Evolutionary conservation across 139 green algal genomes (phyloP).

Genomic region (Chlorella sp.): DNA sequence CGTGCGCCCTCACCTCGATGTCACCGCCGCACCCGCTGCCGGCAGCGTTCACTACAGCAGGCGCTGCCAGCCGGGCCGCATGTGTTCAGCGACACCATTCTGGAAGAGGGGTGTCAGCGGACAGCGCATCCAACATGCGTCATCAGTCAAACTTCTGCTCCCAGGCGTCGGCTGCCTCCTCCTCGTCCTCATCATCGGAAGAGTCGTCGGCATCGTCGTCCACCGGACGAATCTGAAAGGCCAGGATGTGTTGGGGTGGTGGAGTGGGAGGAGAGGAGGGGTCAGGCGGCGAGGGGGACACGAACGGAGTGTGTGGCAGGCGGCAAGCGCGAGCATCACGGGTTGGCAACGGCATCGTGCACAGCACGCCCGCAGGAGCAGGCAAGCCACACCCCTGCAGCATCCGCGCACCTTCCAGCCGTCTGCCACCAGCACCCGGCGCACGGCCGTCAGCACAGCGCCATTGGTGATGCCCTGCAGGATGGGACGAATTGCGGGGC

Average conservation of each 20-base stretch:
- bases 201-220: background rate
- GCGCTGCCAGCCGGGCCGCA: too few species aligned
- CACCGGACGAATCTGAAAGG: background rate
- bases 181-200: background rate
- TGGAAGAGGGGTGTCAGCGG: too few species aligned
- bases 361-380: background rate
- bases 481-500: too few species aligned
- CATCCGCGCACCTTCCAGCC: conserved; percentile 40
- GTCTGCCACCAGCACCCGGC: conserved; percentile 48
- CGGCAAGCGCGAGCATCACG: background rate
- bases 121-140: too few species aligned
- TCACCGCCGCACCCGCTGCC: too few species aligned
- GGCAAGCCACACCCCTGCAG: background rate
- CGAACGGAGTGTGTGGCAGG: background rate
- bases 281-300: too few species aligned
- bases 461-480: conserved; percentile 29
- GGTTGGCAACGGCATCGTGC: background rate
- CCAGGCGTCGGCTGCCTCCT: background rate
- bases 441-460: conserved; percentile 37
- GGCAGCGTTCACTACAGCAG: too few species aligned
- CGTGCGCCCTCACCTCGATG: too few species aligned
- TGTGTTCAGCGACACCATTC: too few species aligned
- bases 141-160: conserved; percentile 18
- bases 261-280: background rate
- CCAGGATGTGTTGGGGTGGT: background rate